A percentile compares a stretch with the other conserved stretches of the same genome.
These are phyloP conservation scores for Penicillium sp. DNA, from an alignment of 2,329 filamentous ascomycete species.

Conservation along the genomic window DNA sequence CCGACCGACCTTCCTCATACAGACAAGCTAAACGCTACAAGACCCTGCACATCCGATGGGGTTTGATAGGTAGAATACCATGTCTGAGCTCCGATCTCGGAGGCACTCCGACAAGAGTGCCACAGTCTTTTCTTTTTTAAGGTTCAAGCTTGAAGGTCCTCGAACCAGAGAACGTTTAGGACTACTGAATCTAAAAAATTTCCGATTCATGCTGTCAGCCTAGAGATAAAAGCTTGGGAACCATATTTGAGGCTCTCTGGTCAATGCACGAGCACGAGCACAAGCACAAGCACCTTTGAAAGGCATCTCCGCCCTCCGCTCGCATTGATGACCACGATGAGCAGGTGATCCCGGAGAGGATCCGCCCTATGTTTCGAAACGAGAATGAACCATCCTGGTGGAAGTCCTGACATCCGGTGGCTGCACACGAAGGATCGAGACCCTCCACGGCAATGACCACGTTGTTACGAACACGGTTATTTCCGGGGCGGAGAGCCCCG, in stretches of 20 bases:
- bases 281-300: no score
- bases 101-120: slow-evolving; percentile 1
- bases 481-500: slow-evolving; percentile 5
- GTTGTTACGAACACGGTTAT: slow-evolving; percentile 14
- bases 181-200: neutral
- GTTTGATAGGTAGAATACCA: neutral
- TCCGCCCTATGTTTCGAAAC: slow-evolving; percentile 3
- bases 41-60: neutral
- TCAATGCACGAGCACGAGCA: neutral
- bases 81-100: slow-evolving; percentile 16
- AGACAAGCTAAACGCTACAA: neutral
- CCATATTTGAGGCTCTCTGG: neutral
- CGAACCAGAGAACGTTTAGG: neutral
- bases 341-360: slow-evolving; percentile 11
- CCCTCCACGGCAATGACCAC: slow-evolving; percentile 5
- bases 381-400: slow-evolving; percentile 4
- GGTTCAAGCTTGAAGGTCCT: neutral
- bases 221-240: neutral
- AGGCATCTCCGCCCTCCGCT: neutral
- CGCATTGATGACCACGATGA: neutral
- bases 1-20: neutral
- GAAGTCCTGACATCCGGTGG: slow-evolving; percentile 13
- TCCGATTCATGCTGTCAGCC: neutral
- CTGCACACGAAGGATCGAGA: slow-evolving; percentile 16
- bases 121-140: slow-evolving; percentile 1